Evolutionary conservation across 2,329 filamentous ascomycete species (phyloP).

Genomic region (Leptographium radiaticola): DNA sequence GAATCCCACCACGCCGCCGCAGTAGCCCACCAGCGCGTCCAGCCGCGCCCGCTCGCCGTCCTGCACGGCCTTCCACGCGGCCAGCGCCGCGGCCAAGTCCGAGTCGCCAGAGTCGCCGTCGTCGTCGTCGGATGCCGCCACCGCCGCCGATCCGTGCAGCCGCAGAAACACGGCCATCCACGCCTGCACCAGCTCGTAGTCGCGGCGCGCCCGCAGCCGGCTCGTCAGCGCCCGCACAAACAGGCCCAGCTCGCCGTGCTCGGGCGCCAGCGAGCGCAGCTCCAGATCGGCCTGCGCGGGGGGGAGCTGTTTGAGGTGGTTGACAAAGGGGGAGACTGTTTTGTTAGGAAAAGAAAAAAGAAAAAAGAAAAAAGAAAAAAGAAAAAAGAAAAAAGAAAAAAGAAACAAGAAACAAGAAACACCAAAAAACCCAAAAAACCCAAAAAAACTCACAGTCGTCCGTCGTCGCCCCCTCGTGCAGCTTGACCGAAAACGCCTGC

Average conservation of each 20-base stretch:
- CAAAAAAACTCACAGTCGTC: constrained; percentile 50
- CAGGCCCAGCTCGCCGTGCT: constrained; percentile 55
- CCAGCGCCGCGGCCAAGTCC: constrained; percentile 30
- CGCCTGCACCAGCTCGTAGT: constrained; percentile 89
- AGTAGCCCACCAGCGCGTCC: constrained; percentile 71
- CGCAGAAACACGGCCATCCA: constrained; percentile 95
- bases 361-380: background rate
- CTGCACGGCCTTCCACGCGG: constrained; percentile 60
- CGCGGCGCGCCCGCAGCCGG: constrained; percentile 53
- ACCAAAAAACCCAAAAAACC: background rate
- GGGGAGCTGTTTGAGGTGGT: constrained; percentile 65
- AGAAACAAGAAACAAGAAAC: background rate
- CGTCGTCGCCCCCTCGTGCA: constrained; percentile 38
- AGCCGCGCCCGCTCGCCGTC: constrained; percentile 58
- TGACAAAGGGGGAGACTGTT: constrained; percentile 52
- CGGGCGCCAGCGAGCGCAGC: constrained; percentile 56
- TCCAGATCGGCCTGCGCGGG: constrained; percentile 84
- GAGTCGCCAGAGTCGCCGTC: constrained; percentile 33
- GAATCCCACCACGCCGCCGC: constrained; percentile 73
- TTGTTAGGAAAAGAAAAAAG: background rate
- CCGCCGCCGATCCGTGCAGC: constrained; percentile 40
- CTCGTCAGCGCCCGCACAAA: constrained; percentile 74
- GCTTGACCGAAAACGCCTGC: constrained; percentile 43
- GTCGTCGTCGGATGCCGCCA: background rate
- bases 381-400: background rate